phyloP scores from a whole-genome alignment of 257 asterid genomes.

The Gentiana macrophylla region DNA sequence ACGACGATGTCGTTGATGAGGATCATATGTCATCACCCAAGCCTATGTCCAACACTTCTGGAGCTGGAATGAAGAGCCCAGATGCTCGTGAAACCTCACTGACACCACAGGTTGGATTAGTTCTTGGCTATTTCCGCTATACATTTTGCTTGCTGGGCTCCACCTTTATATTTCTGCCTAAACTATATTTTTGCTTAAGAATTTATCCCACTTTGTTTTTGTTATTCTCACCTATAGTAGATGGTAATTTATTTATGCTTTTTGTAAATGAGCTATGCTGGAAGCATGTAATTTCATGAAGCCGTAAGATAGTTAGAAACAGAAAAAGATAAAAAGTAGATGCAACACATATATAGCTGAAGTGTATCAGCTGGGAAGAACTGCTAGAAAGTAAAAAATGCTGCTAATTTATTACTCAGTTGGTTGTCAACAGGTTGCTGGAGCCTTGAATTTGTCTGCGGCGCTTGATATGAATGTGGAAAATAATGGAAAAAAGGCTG shows the following conservation, averaged over 20 bases:
- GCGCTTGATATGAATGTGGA: constrained; percentile 25
- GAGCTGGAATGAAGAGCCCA: constrained; percentile 30
- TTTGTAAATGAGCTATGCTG: neutral
- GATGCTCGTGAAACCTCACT: constrained; percentile 28
- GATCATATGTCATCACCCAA: constrained; percentile 24
- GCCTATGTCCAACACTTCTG: constrained; percentile 32
- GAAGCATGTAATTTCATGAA: neutral
- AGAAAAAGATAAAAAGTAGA: neutral
- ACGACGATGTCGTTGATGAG: constrained; percentile 4
- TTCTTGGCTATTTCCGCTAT: constrained; percentile 1
- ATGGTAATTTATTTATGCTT: neutral
- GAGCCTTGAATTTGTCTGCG: constrained; percentile 15
- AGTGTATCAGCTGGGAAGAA: neutral
- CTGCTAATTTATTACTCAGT: constrained; percentile 8
- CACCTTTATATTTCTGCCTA: neutral
- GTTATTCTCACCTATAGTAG: neutral
- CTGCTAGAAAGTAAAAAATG: neutral
- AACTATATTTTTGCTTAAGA: neutral
- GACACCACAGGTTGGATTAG: constrained; percentile 42
- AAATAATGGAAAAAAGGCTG: constrained; percentile 23
- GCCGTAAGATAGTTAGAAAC: neutral
- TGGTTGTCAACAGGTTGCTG: constrained; percentile 32
- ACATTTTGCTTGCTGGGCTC: neutral
- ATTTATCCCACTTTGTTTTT: neutral
- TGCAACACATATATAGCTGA: neutral